Base-by-base conservation (phyloP, 1,139 yeast species). In the Zygosaccharomyces sapae region DNA sequence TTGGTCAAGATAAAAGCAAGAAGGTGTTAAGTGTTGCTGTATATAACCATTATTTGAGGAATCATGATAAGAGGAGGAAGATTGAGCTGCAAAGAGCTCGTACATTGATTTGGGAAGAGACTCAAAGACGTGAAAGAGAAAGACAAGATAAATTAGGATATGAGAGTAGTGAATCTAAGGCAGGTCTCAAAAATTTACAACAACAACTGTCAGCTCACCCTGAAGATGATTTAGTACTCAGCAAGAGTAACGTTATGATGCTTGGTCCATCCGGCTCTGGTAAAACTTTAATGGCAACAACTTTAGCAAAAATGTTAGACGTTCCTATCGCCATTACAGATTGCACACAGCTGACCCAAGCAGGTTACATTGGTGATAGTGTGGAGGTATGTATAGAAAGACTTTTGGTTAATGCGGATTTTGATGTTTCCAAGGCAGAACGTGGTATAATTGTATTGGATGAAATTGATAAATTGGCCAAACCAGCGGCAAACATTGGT, bases 181-280 rank as follows among this genome's bases (percentile, higher is more conserved):
- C 64, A 6, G 67, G 66, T 3, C 46, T 59, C 22, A 65, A 63
- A 13, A 59, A 57, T 36, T 49, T 64, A 24, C 47, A 57, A 35
- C 61, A 57, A 40, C 68, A 68, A 47, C 50, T 67, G 29, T 57
- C 59, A 2, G 54, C 58, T 13, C 24, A 47, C 16, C 52, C 55
- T 33, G 70, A 65, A 44, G 66, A 66, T 1, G 71, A 69, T 43
- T 52, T 72, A 22, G 72, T 70, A 42, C 57, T 76, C 42, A 76
- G 76, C 46, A 77, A 77, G 52, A 74, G 81, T 25, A 77, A 77
- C 56, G 71, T 77, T 1, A 55, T 77, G 43, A 61, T 77, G 3
- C 60, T 77, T n/a, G 81, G 81, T 0, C 81, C 81, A 0, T 74
- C 79, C 4, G 81, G 81, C 1, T 73, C 79, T 2, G 81, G 81